A percentile compares a stretch with the other conserved stretches of the same genome.
phyloP scores from a whole-genome alignment of 2,329 filamentous ascomycete species.

The Macroventuria anomochaeta region DNA sequence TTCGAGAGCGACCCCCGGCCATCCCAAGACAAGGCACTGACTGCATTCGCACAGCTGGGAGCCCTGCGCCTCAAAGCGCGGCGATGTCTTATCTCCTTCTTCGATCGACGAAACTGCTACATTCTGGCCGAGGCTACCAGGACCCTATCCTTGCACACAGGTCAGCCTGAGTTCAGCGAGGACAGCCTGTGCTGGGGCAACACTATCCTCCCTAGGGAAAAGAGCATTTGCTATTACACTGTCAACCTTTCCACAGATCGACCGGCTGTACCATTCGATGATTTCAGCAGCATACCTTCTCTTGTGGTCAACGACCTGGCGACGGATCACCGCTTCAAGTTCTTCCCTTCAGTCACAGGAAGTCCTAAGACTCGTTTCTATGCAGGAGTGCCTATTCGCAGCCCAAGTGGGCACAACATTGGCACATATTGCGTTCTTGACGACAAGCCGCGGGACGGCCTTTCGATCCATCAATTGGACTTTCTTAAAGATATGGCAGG shows the following conservation, averaged over 20 bases:
- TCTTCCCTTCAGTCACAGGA: constrained; percentile 41
- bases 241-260: constrained; percentile 37
- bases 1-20: constrained; percentile 12
- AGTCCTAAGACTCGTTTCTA: constrained; percentile 55
- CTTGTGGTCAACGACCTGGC: constrained; percentile 44
- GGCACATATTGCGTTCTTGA: constrained; percentile 68
- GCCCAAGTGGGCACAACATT: constrained; percentile 63
- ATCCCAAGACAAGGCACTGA: constrained; percentile 46
- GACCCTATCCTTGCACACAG: constrained; percentile 38
- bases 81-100: constrained; percentile 48
- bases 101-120: constrained; percentile 48
- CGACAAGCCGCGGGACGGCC: constrained; percentile 59
- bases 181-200: constrained; percentile 46
- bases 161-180: constrained; percentile 32
- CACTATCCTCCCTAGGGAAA: constrained; percentile 41
- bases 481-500: constrained; percentile 63
- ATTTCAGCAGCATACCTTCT: constrained; percentile 29
- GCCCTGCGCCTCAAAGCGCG: constrained; percentile 47
- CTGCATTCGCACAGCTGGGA: constrained; percentile 48
- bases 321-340: constrained; percentile 49
- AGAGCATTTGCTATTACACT: constrained; percentile 45
- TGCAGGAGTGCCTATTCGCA: constrained; percentile 67
- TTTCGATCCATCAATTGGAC: constrained; percentile 57
- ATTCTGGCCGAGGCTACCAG: constrained; percentile 46
- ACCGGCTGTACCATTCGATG: constrained; percentile 24